A percentile compares a stretch with the other conserved stretches of the same genome.
These are phyloP conservation scores for Zymoseptoria tritici DNA, from an alignment of 2,329 filamentous ascomycete genomes.

Conservation along the genomic window DNA sequence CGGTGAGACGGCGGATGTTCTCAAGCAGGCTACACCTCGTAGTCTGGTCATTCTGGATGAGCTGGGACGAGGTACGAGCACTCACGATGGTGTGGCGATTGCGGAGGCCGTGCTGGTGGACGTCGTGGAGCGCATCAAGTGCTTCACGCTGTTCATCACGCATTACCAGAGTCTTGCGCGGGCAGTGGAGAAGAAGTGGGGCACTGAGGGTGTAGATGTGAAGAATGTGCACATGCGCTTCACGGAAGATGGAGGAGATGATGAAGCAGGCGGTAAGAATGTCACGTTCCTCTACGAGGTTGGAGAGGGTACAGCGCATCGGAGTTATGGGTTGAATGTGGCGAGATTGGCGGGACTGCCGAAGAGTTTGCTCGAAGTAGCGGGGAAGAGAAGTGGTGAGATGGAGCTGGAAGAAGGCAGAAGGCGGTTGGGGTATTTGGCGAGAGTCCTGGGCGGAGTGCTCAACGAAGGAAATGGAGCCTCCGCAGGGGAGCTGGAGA, in stretches of 20 bases:
- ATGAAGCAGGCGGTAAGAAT: conserved; percentile 58
- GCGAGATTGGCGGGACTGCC: conserved; percentile 79
- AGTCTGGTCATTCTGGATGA: conserved; percentile 90
- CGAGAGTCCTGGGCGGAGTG: conserved; percentile 15
- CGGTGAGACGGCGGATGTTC: conserved; percentile 81
- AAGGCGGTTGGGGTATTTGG: conserved; percentile 48
- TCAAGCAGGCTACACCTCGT: conserved; percentile 78
- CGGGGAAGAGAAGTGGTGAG: conserved; percentile 68
- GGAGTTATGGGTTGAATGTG: conserved; percentile 91
- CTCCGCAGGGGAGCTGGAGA: conserved; percentile 29
- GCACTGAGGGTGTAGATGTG: conserved; percentile 55
- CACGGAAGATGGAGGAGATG: conserved; percentile 46
- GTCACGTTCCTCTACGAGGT: conserved; percentile 95
- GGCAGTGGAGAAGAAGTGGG: conserved; percentile 60
- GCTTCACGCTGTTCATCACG: conserved; percentile 90
- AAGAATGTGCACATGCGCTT: conserved; percentile 95
- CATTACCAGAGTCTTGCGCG: conserved; percentile 87
- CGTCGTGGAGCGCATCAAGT: conserved; percentile 64
- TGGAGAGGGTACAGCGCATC: conserved; percentile 80
- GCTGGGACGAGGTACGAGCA: conserved; percentile 84
- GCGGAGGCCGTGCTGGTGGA: conserved; percentile 85
- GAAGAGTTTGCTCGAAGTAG: conserved; percentile 66
- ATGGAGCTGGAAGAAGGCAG: conserved; percentile 66
- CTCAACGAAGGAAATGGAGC: conserved; percentile 11
- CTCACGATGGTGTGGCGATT: conserved; percentile 93